Evolutionary conservation across 1,284 basidiomycete species (phyloP), one percentile per base, ranked within the genome.

Genomic region (Moesziomyces parantarcticus): DNA sequence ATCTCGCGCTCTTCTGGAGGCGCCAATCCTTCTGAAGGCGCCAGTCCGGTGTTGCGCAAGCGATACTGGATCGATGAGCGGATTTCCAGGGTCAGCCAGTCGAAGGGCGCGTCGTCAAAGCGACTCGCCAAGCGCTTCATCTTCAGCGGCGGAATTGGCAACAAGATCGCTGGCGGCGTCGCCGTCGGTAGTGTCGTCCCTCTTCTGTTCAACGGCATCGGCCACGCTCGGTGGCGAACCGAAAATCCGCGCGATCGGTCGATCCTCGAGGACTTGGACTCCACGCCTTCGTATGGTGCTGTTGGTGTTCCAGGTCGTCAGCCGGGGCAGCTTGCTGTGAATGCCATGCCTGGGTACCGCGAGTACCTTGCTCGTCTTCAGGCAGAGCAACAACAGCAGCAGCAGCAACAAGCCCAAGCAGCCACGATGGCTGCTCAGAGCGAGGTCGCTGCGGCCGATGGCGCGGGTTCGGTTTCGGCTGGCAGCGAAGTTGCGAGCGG

Each of bases 271-370:
- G 59, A 66, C 0, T 51, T 72, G 14, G 69, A 72, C 36, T 21
- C 54, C 11, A 63, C 52, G 14, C 63, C 63, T 2, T 66, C 53
- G 18, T 72, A 63, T 22, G 69, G 69, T 23, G 69, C 69, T 11
- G 69, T 72, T 2, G 69, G 69, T 3, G 69, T 72, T 14, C 63
- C 63, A 11, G 56, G 56, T 29, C 59, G 41, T 10, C 9, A 46
- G 8, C 69, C 69, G 0, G 69, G 69, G 8, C 69, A 72, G 56
- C 46, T 66, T 8, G 69, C 69, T 4, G 58, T 56, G 8, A 59
- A 62, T 22, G 69, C 58, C 11, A 66, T 72, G 58, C 69, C 69
- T 22, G 69, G 69, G 4, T 72, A 63, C 22, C 9, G 8, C 9
- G n/a, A 44, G n/a, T 66, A 62, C 42, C 22, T 62, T 5, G 4